phyloP scores from a whole-genome alignment of 768 basidiomycete genomes.

The Pisolithus tinctorius region DNA sequence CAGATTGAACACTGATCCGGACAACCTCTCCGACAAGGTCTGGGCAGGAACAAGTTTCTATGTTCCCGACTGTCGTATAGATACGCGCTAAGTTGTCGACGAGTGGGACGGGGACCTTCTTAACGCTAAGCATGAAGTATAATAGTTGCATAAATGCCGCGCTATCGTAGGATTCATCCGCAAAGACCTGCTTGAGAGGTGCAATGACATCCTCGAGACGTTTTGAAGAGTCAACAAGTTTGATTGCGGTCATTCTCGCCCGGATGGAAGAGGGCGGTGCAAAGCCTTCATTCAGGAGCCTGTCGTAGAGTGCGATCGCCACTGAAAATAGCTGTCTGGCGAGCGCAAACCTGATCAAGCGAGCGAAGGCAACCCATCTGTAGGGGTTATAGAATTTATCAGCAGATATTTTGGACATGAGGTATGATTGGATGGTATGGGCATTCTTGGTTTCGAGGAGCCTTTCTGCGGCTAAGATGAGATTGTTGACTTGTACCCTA shows the following conservation, averaged over 20 bases:
- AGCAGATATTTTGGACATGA: constrained; percentile 18
- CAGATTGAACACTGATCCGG: constrained; percentile 29
- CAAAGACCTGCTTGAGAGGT: constrained; percentile 11
- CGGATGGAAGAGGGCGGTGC: constrained; percentile 31
- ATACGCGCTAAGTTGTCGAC: constrained; percentile 17
- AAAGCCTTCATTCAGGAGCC: constrained; percentile 39
- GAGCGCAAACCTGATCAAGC: constrained; percentile 36
- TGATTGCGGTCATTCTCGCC: constrained; percentile 35
- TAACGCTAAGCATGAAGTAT: constrained; percentile 12
- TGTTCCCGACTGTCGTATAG: constrained; percentile 13
- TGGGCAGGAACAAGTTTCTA: constrained; percentile 22
- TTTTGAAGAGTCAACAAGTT: constrained; percentile 12
- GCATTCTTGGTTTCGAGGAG: constrained; percentile 16
- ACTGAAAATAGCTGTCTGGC: constrained; percentile 29
- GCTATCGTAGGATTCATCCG: constrained; percentile 11
- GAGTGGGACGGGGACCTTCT: constrained; percentile 7
- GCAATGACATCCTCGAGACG: not conserved
- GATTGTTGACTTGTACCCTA: constrained; percentile 19
- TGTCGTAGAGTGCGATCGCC: constrained; percentile 36
- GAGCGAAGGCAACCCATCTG: constrained; percentile 29
- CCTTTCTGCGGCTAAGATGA: constrained; percentile 22
- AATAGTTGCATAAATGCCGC: constrained; percentile 23
- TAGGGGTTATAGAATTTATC: constrained; percentile 23
- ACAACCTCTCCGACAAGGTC: constrained; percentile 32
- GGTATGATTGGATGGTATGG: constrained; percentile 13